phyloP scores from a whole-genome alignment of 768 basidiomycete species.

The Lactifluus volemus region DNA sequence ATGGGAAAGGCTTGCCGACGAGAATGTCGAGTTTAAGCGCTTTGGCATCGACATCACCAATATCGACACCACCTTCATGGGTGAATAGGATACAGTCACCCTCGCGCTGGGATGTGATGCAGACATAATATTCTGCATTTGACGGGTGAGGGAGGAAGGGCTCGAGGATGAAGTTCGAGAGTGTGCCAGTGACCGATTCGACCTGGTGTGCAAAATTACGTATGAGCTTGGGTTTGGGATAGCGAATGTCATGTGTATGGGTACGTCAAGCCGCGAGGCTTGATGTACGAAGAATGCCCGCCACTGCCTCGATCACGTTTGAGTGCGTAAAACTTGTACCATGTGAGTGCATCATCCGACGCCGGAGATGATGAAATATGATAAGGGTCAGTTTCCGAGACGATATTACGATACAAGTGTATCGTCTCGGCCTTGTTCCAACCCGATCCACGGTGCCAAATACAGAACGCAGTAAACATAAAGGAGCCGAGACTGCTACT shows the following conservation, averaged over 20 bases:
- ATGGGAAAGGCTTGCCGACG: conserved; percentile 71
- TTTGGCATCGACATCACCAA: conserved; percentile 97
- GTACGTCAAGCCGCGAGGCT: neutral
- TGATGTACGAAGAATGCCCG: neutral
- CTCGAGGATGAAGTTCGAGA: conserved; percentile 97
- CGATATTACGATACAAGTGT: neutral
- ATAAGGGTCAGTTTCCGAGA: neutral
- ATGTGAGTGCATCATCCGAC: neutral
- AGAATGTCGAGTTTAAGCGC: conserved; percentile 83
- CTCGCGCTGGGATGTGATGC: conserved; percentile 91
- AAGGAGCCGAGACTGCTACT: conserved; percentile 19
- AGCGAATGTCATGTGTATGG: conserved; percentile 18
- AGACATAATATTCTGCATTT: conserved; percentile 95
- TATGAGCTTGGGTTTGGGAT: neutral
- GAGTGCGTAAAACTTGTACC: conserved; percentile 1
- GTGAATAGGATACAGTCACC: conserved; percentile 97
- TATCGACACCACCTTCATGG: conserved; percentile 97
- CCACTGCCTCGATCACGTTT: neutral
- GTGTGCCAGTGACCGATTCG: conserved; percentile 86
- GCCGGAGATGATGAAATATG: neutral
- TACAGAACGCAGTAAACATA: neutral
- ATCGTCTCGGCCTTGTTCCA: conserved; percentile 10
- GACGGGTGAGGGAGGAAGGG: conserved; percentile 97
- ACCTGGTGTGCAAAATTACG: conserved; percentile 43
- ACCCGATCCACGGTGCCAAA: neutral